Evolutionary conservation across 345 rosid genomes (phyloP).

Genomic region (Syzygium aqueum): DNA sequence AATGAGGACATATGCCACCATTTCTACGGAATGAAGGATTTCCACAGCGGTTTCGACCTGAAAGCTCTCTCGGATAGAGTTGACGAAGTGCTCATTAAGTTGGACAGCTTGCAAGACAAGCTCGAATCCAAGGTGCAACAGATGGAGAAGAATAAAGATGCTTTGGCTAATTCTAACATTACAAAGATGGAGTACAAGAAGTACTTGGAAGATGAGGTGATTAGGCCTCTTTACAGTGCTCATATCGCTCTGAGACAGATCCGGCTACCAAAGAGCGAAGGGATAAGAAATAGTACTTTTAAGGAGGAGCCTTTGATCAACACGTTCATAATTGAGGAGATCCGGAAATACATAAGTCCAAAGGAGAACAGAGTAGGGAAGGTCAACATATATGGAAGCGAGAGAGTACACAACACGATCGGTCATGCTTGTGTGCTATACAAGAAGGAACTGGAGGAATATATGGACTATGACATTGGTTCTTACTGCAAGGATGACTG

Average conservation of each 20-base stretch:
- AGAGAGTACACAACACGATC: conserved; percentile 53
- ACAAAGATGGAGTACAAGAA: conserved; percentile 43
- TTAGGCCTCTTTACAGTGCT: conserved; percentile 55
- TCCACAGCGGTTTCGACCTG: conserved; percentile 29
- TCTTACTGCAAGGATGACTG: conserved; percentile 81
- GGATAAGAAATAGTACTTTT: conserved; percentile 16
- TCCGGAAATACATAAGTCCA: conserved; percentile 62
- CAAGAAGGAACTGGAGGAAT: conserved; percentile 67
- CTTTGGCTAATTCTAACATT: conserved; percentile 13
- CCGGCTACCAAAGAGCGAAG: conserved; percentile 41
- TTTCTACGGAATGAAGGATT: conserved; percentile 40
- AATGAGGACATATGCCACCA: conserved; percentile 56
- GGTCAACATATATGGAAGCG: conserved; percentile 62
- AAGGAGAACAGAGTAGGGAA: conserved; percentile 57
- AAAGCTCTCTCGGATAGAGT: conserved; percentile 35
- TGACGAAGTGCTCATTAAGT: conserved; percentile 35
- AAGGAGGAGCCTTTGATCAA: conserved; percentile 74
- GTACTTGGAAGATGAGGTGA: conserved; percentile 63
- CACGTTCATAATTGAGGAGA: conserved; percentile 56
- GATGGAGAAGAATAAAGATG: conserved; percentile 46
- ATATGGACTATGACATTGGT: conserved; percentile 86
- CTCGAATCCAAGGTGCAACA: conserved; percentile 47
- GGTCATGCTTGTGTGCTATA: conserved; percentile 72
- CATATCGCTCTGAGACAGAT: conserved; percentile 63
- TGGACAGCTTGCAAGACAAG: conserved; percentile 60